These are phyloP conservation scores for Spizellomyces sp. DNA, from an alignment of 192 early-diverging fungal genomes.

Conservation along the genomic window DNA sequence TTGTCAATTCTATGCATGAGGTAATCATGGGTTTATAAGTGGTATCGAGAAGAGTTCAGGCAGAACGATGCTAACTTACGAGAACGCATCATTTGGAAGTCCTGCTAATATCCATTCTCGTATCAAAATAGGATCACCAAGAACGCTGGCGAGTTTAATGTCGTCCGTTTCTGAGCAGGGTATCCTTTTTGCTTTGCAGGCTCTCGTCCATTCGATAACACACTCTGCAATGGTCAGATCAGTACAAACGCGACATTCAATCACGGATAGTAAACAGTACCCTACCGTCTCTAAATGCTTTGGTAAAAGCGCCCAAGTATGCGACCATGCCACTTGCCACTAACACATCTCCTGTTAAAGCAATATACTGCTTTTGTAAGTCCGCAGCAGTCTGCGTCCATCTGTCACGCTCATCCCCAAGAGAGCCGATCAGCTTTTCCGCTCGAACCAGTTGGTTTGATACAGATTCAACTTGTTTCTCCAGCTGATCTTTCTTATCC, in stretches of 20 bases:
- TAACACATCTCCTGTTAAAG: constrained; percentile 61
- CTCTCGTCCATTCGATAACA: constrained; percentile 47
- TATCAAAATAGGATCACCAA: constrained; percentile 60
- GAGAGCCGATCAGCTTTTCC: constrained; percentile 62
- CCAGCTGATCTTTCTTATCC: constrained; percentile 58
- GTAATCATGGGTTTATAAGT: background rate
- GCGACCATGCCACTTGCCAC: constrained; percentile 64
- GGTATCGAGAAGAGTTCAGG: background rate
- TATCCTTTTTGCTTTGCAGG: constrained; percentile 49
- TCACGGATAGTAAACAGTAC: background rate
- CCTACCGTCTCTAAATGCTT: constrained; percentile 52
- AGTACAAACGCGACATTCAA: background rate
- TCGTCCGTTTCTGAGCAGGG: constrained; percentile 53
- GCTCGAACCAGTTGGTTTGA: constrained; percentile 64
- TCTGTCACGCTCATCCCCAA: constrained; percentile 60
- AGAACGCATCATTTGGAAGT: constrained; percentile 62
- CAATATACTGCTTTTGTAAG: constrained; percentile 50
- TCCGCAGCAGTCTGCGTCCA: constrained; percentile 62
- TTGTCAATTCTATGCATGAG: constrained; percentile 49
- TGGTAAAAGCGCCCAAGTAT: constrained; percentile 63
- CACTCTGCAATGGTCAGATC: constrained; percentile 35
- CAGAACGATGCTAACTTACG: constrained; percentile 15
- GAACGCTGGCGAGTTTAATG: constrained; percentile 50
- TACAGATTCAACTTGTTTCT: constrained; percentile 61
- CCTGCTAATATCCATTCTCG: constrained; percentile 59